phyloP scores from a whole-genome alignment of 2,329 filamentous ascomycete genomes.

The Ophiostoma triangulosporum region DNA sequence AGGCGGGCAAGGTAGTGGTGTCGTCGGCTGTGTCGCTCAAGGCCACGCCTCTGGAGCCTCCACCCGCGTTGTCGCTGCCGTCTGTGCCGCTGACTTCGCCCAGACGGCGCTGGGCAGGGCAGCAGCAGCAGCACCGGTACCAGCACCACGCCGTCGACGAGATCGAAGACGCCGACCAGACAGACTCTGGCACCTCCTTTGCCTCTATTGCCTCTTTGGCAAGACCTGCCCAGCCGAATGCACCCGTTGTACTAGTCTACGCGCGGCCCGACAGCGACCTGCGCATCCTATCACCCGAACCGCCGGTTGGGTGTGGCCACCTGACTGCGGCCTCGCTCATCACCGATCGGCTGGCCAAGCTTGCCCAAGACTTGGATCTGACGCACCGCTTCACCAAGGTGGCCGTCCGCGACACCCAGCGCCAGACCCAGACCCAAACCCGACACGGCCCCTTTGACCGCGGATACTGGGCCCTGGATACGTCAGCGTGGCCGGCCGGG shows the following conservation, averaged over 20 bases:
- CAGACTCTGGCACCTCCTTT: not conserved
- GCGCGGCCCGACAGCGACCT: conserved; percentile 16
- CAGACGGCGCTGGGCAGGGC: not conserved
- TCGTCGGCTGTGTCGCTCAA: not conserved
- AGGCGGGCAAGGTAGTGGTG: conserved; percentile 5
- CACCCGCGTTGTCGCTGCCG: not conserved
- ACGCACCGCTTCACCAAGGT: conserved; percentile 38
- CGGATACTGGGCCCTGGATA: conserved; percentile 63
- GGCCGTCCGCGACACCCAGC: not conserved
- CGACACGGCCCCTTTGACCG: conserved; percentile 48
- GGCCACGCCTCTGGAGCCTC: not conserved
- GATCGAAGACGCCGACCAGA: not conserved
- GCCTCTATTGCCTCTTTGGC: too few species aligned
- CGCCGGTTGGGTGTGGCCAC: conserved; percentile 30
- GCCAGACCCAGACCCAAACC: conserved; percentile 24
- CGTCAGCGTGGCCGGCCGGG: conserved; percentile 35
- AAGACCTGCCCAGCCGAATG: not conserved
- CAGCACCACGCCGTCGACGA: not conserved
- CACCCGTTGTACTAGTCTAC: not conserved
- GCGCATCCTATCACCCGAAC: conserved; percentile 41
- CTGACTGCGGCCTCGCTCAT: conserved; percentile 38
- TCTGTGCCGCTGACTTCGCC: not conserved
- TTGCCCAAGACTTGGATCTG: conserved; percentile 40
- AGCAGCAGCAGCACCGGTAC: not conserved
- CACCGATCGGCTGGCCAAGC: conserved; percentile 38